Percentiles rank a stretch among this genome's conserved stretches.
Evolutionary conservation across 2,329 filamentous ascomycete genomes (phyloP).

Genomic region (Hysterium pulicare): DNA sequence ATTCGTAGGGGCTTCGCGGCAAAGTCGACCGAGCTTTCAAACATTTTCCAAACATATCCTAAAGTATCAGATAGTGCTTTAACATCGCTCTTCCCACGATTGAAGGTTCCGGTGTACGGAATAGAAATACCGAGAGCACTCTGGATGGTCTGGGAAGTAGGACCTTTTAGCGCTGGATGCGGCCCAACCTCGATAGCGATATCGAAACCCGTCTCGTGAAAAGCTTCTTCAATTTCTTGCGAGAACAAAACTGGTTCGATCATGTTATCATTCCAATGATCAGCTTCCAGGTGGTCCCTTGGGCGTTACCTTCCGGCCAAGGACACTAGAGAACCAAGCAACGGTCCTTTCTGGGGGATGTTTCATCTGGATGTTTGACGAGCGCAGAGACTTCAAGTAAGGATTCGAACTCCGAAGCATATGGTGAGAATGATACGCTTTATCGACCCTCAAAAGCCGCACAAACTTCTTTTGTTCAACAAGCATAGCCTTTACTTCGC

Average conservation of each 20-base stretch:
- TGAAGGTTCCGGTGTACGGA: slow-evolving; percentile 12
- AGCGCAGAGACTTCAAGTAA: neutral
- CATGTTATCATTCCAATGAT: slow-evolving; percentile 48
- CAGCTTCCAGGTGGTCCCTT: too few species aligned
- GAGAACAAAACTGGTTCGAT: slow-evolving; percentile 42
- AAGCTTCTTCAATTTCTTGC: slow-evolving; percentile 32
- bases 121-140: slow-evolving; percentile 8
- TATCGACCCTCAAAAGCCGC: slow-evolving; percentile 11
- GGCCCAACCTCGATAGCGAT: slow-evolving; percentile 44
- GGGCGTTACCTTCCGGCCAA: too few species aligned
- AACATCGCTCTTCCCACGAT: slow-evolving; percentile 15
- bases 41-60: slow-evolving; percentile 1
- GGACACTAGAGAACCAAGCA: too few species aligned
- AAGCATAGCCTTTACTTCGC: slow-evolving; percentile 3
- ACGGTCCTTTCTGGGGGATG: too few species aligned
- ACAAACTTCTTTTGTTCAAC: slow-evolving; percentile 10
- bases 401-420: slow-evolving; percentile 5
- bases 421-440: slow-evolving; percentile 17
- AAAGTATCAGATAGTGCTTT: slow-evolving; percentile 11
- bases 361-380: slow-evolving; percentile 2
- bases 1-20: too few species aligned
- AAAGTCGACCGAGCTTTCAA: too few species aligned
- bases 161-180: slow-evolving; percentile 42
- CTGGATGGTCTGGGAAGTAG: slow-evolving; percentile 32
- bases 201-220: slow-evolving; percentile 26